A percentile compares a stretch with the other conserved stretches of the same genome.
phyloP scores from a whole-genome alignment of 1,139 yeast genomes.

The Yamadazyma dendronema region DNA sequence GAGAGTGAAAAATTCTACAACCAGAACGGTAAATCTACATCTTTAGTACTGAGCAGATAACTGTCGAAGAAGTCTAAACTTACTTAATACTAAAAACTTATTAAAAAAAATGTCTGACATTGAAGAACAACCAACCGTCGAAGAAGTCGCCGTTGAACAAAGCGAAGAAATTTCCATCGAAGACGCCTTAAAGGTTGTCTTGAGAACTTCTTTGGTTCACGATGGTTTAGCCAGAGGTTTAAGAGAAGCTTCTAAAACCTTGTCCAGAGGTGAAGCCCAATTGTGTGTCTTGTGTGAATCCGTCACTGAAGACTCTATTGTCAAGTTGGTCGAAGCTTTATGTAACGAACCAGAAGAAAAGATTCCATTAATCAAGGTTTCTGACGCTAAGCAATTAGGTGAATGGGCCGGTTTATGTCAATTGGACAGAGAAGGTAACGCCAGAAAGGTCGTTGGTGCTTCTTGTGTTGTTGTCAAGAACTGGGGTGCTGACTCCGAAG shows the following conservation, averaged over 20 bases:
- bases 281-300: constrained; percentile 97
- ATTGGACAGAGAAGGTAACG: constrained; percentile 99
- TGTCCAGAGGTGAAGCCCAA: constrained; percentile 96
- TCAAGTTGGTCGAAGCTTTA: constrained; percentile 98
- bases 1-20: constrained; percentile 8
- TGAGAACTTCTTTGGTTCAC: constrained; percentile 97
- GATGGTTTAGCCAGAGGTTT: constrained; percentile 99
- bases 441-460: constrained; percentile 99
- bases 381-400: constrained; percentile 99
- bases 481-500: constrained; percentile 99
- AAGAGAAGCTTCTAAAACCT: constrained; percentile 99
- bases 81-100: constrained; percentile 6
- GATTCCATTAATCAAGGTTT: constrained; percentile 98
- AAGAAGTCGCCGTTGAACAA: constrained; percentile 82
- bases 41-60: constrained; percentile 71
- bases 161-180: constrained; percentile 92
- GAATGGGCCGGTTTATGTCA: constrained; percentile 99
- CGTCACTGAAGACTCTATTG: constrained; percentile 96
- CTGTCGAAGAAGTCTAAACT: constrained; percentile 84
- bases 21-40: constrained; percentile 2
- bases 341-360: constrained; percentile 97
- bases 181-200: constrained; percentile 97
- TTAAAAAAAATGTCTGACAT: constrained; percentile 73
- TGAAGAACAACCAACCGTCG: constrained; percentile 83
- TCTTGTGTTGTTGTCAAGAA: constrained; percentile 98